Conservation (phyloP, 2,329 filamentous ascomycete genomes). For the Xylariales sp. region DNA sequence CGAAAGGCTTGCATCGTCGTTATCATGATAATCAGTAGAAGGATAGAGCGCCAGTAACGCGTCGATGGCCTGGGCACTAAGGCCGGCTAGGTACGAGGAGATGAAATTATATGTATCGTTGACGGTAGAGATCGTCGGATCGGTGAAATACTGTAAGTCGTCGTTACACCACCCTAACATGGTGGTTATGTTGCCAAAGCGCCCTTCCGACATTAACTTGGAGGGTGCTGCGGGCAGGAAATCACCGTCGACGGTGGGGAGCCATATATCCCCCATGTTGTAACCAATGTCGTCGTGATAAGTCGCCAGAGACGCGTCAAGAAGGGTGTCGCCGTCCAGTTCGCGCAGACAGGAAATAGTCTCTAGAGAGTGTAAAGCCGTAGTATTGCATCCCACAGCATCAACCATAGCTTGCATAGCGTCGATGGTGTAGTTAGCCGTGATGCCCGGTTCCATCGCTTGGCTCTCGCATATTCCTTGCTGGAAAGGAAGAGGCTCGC, state of each 20-base stretch:
- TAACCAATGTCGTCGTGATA: conserved; percentile 30
- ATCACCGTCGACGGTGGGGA: conserved; percentile 44
- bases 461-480: conserved; percentile 42
- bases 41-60: conserved; percentile 47
- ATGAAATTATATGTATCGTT: conserved; percentile 36
- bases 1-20: conserved; percentile 32
- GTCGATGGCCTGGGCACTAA: conserved; percentile 29
- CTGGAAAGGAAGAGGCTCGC: conserved; percentile 37
- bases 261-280: conserved; percentile 43
- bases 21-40: conserved; percentile 35
- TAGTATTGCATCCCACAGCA: conserved; percentile 36
- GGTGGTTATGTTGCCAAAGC: conserved; percentile 34
- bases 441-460: conserved; percentile 46
- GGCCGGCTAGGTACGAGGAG: conserved; percentile 29
- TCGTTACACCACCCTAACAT: conserved; percentile 41
- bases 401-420: conserved; percentile 39
- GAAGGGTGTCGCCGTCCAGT: conserved; percentile 35
- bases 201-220: conserved; percentile 31
- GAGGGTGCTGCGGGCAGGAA: conserved; percentile 42
- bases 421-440: conserved; percentile 40
- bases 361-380: conserved; percentile 32
- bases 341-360: conserved; percentile 42
- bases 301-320: conserved; percentile 38
- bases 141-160: conserved; percentile 39
- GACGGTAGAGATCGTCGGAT: conserved; percentile 30